Conservation (phyloP, 23 red algal species). For the Gracilaria domingensis region DNA sequence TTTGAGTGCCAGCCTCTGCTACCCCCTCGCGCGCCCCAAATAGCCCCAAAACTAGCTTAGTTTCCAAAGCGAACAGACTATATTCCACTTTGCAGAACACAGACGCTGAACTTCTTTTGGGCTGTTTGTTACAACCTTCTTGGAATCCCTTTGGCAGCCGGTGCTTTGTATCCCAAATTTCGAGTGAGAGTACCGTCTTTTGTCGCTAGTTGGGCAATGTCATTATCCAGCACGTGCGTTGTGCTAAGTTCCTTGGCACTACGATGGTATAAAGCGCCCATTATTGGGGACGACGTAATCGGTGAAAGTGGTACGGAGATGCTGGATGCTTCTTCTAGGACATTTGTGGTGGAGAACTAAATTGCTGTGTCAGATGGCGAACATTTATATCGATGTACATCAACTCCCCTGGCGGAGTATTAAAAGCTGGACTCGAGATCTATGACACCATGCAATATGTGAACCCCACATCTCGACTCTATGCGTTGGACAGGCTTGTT, state of each 20-base stretch:
- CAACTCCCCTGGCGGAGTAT: slow-evolving; percentile 92
- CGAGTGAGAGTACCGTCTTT: slow-evolving; percentile 77
- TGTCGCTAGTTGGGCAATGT: slow-evolving; percentile 90
- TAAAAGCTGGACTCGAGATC: slow-evolving; percentile 91
- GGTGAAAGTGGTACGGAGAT: not conserved
- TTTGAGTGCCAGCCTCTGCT: too few relatives aligned
- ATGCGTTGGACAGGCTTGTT: slow-evolving; percentile 96
- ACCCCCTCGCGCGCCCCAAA: too few relatives aligned
- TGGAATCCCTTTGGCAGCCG: slow-evolving; percentile 90
- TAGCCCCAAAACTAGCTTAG: too few relatives aligned
- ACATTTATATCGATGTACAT: slow-evolving; percentile 96
- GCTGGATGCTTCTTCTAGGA: not conserved
- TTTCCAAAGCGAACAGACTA: too few relatives aligned
- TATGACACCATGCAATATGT: slow-evolving; percentile 99
- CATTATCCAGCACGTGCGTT: slow-evolving; percentile 80
- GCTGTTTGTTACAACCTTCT: slow-evolving; percentile 90
- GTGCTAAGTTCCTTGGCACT: slow-evolving; percentile 80
- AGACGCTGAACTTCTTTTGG: slow-evolving; percentile 96
- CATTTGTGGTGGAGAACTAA: not conserved
- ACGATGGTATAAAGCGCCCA: slow-evolving; percentile 68
- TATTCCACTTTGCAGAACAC: too few relatives aligned
- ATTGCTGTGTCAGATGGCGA: slow-evolving; percentile 2
- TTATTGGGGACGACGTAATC: slow-evolving; percentile 22
- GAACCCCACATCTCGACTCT: slow-evolving; percentile 82
- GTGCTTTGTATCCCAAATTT: slow-evolving; percentile 80